phyloP scores from a whole-genome alignment of 148 eudicot genomes.

The Rhododendron ferrugineum region DNA sequence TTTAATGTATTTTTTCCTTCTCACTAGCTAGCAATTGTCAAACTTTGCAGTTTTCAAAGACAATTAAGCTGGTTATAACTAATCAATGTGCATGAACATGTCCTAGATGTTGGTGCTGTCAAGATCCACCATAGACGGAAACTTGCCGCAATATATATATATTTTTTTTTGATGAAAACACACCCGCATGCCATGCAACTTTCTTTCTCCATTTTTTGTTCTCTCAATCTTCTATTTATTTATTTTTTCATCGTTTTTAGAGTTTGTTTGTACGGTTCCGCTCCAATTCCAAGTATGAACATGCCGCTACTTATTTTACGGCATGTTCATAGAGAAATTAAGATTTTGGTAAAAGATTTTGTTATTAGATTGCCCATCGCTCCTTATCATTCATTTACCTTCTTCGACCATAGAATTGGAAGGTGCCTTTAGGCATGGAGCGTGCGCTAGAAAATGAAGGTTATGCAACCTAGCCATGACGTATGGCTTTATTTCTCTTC shows the following conservation, averaged over 20 bases:
- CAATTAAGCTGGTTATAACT: background rate
- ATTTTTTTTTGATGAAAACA: too few relatives aligned
- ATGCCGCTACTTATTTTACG: background rate
- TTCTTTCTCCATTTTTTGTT: too few relatives aligned
- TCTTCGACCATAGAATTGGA: too few relatives aligned
- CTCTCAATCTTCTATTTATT: background rate
- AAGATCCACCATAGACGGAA: conserved; percentile 1
- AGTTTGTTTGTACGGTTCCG: background rate
- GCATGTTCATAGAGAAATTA: too few relatives aligned
- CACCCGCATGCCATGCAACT: background rate
- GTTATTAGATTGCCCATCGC: too few relatives aligned
- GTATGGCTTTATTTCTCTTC: too few relatives aligned
- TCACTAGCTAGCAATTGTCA: background rate
- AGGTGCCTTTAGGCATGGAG: too few relatives aligned
- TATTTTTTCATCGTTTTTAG: background rate
- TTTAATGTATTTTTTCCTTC: background rate
- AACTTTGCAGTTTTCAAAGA: background rate
- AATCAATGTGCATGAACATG: background rate
- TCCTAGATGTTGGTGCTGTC: background rate
- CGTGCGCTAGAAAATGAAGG: too few relatives aligned
- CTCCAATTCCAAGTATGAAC: background rate
- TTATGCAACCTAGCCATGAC: too few relatives aligned
- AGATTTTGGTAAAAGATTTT: too few relatives aligned
- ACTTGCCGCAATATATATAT: background rate
- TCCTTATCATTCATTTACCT: too few relatives aligned